Evolutionary conservation across 164 flowering plant genomes (phyloP).

Genomic region (Pachysandra terminalis): DNA sequence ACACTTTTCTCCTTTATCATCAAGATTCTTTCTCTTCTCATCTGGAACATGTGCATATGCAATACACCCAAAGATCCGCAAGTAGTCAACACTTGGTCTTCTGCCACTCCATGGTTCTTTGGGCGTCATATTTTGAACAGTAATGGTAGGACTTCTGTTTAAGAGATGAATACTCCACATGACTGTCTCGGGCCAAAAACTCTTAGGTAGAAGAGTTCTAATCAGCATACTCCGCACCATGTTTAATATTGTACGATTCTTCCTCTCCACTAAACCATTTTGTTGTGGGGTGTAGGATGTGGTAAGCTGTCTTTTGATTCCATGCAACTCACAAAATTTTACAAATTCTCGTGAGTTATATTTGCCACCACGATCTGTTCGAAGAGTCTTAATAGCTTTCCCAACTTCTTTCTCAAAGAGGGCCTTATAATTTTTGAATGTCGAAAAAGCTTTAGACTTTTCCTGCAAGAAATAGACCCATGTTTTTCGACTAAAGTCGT

Average conservation of each 20-base stretch:
- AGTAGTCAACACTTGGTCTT: conserved; percentile 5
- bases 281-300: conserved; percentile 14
- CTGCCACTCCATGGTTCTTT: conserved; percentile 8
- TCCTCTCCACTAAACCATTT: conserved; percentile 13
- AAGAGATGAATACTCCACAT: conserved; percentile 5
- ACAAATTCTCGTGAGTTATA: no score
- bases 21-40: conserved; percentile 13
- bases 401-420: no score
- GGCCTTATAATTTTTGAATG: no score
- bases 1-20: no score
- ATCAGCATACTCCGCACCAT: conserved; percentile 6
- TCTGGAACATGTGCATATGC: conserved; percentile 17
- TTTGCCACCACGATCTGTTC: no score
- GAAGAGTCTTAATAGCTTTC: no score
- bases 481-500: no score
- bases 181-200: conserved; percentile 4
- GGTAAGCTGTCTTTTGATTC: conserved; percentile 11
- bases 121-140: conserved; percentile 1
- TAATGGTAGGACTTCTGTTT: conserved; percentile 5
- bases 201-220: conserved; percentile 1
- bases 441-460: no score
- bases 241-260: conserved; percentile 10
- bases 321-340: no score
- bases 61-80: no score
- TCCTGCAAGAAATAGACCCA: no score